Evolutionary conservation across 1,139 yeast genomes (phyloP), one percentile per base, ranked within the genome.

Genomic region (Yamadazyma kanchanaburiensis): DNA sequence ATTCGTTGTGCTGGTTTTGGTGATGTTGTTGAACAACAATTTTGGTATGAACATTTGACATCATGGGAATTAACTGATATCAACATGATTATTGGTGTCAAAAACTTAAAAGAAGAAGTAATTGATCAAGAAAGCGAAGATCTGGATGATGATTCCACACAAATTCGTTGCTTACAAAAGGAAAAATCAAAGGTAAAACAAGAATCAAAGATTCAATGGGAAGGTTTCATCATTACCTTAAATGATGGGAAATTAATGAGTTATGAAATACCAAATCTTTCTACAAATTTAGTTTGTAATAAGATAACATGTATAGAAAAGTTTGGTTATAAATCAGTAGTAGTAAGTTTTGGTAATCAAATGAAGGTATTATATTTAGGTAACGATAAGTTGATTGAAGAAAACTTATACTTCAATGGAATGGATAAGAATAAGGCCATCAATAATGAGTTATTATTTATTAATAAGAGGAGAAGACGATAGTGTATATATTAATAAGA

Each of bases 1-100:
- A 84, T 86, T 25, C 73, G 95, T 60, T 87, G 96, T 58, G 66
- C 82, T 25, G 95, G 95, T 24, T 83, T 86, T 48, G 85, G 78
- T 38, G 77, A 83, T 0, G 87, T 79, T 2, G 66, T 72, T 13
- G 95, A 86, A 46, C 76, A 76, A 33, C 83, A 77, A 40, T 75
- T 77, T 52, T 80, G 86, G 79, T 65, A 76, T 32, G 68, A 71
- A 24, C 59, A 74, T 35, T 77, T 84, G 8, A 85, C 79, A 45
- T 77, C 79, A 13, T 86, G 95, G 95, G 80, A 81, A 45, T 59
- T 77, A 6, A 83, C 89, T 0, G 94, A 82, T 43, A 71, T 83
- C 45, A 85, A 86, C 51, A 73, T 81, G 68, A 60, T 86, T 10
- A 73, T 84, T 57, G 95, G 94, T 2, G 67, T 84, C n/a, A 67